Conservation (phyloP, 108 stramenopile species). For the Bacterosira constricta region DNA sequence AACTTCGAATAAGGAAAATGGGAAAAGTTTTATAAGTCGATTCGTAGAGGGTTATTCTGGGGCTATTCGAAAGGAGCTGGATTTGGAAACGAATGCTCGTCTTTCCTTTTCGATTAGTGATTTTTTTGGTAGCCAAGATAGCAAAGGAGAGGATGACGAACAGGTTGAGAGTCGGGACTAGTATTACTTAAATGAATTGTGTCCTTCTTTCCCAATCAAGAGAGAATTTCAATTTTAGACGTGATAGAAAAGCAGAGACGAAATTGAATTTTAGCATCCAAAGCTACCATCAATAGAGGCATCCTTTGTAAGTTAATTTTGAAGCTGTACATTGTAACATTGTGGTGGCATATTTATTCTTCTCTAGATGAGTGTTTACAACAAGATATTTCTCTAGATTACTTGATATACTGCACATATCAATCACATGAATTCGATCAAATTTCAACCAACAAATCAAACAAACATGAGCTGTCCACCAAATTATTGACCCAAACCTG, state of each 20-base stretch:
- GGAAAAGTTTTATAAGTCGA: conserved; percentile 74
- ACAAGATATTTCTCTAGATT: too few species aligned
- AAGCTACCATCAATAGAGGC: not conserved
- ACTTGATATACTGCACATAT: too few species aligned
- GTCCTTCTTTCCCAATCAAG: too few species aligned
- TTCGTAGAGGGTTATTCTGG: conserved; percentile 86
- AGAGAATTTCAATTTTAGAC: not conserved
- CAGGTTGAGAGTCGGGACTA: not conserved
- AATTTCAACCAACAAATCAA: too few species aligned
- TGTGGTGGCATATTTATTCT: too few species aligned
- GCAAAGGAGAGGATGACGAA: not conserved
- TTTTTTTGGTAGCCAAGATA: conserved; percentile 69
- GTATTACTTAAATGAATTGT: too few species aligned
- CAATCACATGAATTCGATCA: too few species aligned
- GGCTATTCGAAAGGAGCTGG: conserved; percentile 56
- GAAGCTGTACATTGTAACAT: too few species aligned
- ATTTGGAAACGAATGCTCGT: conserved; percentile 61
- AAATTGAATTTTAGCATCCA: not conserved
- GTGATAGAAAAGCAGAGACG: not conserved
- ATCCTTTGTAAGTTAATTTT: not conserved
- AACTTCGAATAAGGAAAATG: conserved; percentile 12
- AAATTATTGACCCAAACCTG: too few species aligned
- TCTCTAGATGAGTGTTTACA: too few species aligned
- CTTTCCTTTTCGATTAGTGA: conserved; percentile 74
- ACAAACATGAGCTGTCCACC: too few species aligned